Base-by-base conservation (phyloP, 169 alveolate species). In the Eimeria falciformis region DNA sequence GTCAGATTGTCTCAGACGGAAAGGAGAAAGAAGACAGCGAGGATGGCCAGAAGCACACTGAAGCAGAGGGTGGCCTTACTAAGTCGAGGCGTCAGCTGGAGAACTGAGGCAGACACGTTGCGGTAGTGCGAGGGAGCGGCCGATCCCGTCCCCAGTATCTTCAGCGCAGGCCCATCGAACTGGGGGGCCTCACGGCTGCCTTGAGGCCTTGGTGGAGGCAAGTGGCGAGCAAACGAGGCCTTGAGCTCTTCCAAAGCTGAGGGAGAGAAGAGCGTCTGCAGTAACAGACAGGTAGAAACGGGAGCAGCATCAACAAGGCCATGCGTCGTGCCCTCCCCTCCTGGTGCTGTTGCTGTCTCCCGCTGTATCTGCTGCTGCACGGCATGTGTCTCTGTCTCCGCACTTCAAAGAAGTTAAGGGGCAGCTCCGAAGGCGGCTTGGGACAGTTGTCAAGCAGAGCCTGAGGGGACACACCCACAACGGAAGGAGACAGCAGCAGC, bases 141-240 rank as follows among this genome's bases (percentile, higher is more conserved):
- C 53, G 98, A 96, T 46, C 98, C 98, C 5, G 99, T 97, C 23
- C 99, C 99, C 71, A 97, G 97, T 78, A 97, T 95, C 65, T 94
- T 93, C 47, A 97, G 88, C n/a, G 96, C 92, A 12, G 97, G 97
- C 53, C 46, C 46, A 9, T 27, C 73, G 23, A 62, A 62, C 23
- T 18, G 14, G 62, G 3, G 62, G 62, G 62, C 62, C 62, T 18
- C 62, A 11, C 23, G 62, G 62, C 23, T 11, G 14, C 73, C 73
- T 7, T n/a, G 1, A 27, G 73, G 29, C 11, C 11, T 12, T 12
- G 23, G 73, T 3, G 40, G 3, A 12, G 73, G 73, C 73, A 62
- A 27, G 33, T 62, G 73, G 37, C 29, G 1, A 7, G 73, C 73
- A n/a, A 62, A 62, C 11, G n/a, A 18, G 37, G 17, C 0, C 29